Percentiles rank a stretch among this genome's conserved stretches.
phyloP scores from a whole-genome alignment of 768 basidiomycete genomes.

The Calocera viscosa region DNA sequence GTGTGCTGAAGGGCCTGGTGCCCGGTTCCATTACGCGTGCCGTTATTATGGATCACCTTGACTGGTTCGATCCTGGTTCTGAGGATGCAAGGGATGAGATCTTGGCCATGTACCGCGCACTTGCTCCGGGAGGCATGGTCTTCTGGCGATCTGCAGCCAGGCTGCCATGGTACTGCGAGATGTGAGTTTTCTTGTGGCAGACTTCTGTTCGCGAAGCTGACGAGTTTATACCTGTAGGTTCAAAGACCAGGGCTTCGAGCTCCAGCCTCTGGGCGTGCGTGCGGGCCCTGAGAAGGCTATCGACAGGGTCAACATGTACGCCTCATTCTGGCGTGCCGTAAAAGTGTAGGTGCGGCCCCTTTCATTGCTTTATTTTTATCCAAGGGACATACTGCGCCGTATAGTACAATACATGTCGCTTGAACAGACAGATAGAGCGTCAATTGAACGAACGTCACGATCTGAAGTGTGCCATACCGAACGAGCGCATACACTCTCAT shows the following conservation, averaged over 20 bases:
- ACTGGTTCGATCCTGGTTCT: slow-evolving; percentile 43
- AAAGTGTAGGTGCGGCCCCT: background rate
- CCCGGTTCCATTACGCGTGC: slow-evolving; percentile 45
- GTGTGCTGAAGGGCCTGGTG: slow-evolving; percentile 36
- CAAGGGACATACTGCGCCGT: background rate
- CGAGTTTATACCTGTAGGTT: slow-evolving; percentile 31
- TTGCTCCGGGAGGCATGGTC: slow-evolving; percentile 47
- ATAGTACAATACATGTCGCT: background rate
- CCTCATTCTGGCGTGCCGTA: slow-evolving; percentile 14
- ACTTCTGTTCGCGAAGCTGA: background rate
- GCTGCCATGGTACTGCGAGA: slow-evolving; percentile 51
- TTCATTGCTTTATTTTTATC: background rate
- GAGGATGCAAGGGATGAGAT: slow-evolving; percentile 44
- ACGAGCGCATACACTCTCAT: background rate
- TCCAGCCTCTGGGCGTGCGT: slow-evolving; percentile 41
- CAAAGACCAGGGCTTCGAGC: slow-evolving; percentile 40
- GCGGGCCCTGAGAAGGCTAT: slow-evolving; percentile 38
- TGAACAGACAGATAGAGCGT: background rate
- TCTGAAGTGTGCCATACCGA: background rate
- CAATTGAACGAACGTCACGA: background rate
- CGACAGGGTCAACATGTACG: slow-evolving; percentile 61
- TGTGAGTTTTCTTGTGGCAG: slow-evolving; percentile 22
- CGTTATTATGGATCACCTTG: slow-evolving; percentile 51
- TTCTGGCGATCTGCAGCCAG: slow-evolving; percentile 55
- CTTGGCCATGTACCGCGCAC: slow-evolving; percentile 41